phyloP scores from a whole-genome alignment of 2,329 filamentous ascomycete genomes.

The Ciborinia camelliae region DNA sequence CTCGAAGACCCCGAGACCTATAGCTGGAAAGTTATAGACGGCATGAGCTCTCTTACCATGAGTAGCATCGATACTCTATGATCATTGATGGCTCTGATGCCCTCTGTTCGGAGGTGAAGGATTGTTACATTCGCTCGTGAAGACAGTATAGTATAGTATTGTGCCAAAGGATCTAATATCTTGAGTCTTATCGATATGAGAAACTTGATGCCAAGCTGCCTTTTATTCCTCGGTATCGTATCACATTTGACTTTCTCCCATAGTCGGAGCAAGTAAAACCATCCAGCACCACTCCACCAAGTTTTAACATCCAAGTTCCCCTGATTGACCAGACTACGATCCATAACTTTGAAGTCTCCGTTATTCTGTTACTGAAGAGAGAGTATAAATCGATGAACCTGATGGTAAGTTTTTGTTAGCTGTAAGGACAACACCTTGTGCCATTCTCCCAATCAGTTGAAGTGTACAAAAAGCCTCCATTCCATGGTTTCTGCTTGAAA shows the following conservation, averaged over 20 bases:
- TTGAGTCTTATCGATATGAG: rapidly evolving
- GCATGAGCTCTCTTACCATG: too few relatives aligned
- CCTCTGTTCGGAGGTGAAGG: background rate
- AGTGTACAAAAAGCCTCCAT: background rate
- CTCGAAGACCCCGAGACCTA: background rate
- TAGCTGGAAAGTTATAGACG: background rate
- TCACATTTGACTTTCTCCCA: background rate
- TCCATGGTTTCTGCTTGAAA: background rate
- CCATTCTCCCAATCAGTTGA: background rate
- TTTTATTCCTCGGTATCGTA: background rate
- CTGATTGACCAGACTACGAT: background rate
- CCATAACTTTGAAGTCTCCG: rapidly evolving
- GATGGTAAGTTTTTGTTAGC: too few relatives aligned
- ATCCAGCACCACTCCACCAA: background rate
- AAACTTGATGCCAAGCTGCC: too few relatives aligned
- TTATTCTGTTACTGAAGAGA: background rate
- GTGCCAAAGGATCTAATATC: rapidly evolving
- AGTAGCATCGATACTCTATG: too few relatives aligned
- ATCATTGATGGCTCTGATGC: background rate
- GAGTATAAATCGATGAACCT: background rate
- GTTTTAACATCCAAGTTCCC: background rate
- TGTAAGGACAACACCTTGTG: too few relatives aligned
- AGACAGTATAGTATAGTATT: too few relatives aligned
- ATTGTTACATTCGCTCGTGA: background rate
- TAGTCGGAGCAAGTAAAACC: too few relatives aligned